A percentile compares a stretch with the other conserved stretches of the same genome.
phyloP scores from a whole-genome alignment of 495 filamentous ascomycete species.

The Aspergillus haitiensis region DNA sequence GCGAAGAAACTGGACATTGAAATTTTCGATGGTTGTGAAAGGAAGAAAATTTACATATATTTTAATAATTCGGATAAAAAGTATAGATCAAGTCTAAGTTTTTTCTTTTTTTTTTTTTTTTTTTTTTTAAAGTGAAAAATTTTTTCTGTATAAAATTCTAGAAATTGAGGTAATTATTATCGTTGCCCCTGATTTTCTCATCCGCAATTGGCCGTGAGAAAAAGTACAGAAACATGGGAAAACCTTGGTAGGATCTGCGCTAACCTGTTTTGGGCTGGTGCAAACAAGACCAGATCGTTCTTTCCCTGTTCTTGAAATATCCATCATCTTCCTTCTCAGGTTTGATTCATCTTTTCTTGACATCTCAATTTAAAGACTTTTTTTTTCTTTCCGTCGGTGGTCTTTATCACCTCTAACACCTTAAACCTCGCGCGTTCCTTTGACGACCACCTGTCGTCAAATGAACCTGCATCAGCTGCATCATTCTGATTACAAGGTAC shows the following conservation, averaged over 20 bases:
- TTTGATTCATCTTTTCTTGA: conserved; percentile 6
- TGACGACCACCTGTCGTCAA: conserved; percentile 58
- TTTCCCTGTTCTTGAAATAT: conserved; percentile 23
- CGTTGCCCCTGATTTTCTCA: conserved; percentile 6
- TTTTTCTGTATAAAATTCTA: neutral
- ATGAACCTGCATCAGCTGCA: conserved; percentile 62
- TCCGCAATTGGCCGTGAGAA: conserved; percentile 6
- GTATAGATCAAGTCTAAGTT: neutral
- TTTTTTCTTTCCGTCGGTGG: conserved; percentile 1
- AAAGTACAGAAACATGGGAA: conserved; percentile 16
- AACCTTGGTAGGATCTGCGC: conserved; percentile 20
- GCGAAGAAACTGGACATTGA: neutral
- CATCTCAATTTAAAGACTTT: conserved; percentile 1
- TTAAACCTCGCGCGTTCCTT: conserved; percentile 56
- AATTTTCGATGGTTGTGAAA: neutral
- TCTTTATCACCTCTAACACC: conserved; percentile 7
- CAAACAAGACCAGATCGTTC: conserved; percentile 20
- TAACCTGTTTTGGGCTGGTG: conserved; percentile 18
- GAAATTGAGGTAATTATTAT: conserved; percentile 5
- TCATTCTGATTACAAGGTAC: conserved; percentile 52
- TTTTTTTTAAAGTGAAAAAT: neutral
- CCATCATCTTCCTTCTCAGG: conserved; percentile 15
- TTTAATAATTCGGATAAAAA: neutral
- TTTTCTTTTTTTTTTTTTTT: too few relatives aligned
- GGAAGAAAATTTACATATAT: neutral